Percentiles rank a stretch among this genome's conserved stretches.
Evolutionary conservation across 208 protist genomes (phyloP).

Genomic region (Hexamita inflata): DNA sequence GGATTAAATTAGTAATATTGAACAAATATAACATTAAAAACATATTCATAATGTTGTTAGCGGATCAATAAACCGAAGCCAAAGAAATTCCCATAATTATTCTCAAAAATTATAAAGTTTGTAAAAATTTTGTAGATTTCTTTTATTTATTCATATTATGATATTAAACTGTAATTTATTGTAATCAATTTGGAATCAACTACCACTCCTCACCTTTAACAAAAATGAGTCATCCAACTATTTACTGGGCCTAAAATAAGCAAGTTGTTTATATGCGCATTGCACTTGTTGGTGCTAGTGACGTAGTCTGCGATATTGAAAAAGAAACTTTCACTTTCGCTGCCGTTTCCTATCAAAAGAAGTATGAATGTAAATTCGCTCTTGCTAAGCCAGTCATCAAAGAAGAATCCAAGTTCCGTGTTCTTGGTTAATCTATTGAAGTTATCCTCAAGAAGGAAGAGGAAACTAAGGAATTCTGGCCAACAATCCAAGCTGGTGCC

Average conservation of each 20-base stretch:
- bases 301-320: neutral
- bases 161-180: neutral
- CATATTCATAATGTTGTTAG: too few relatives aligned
- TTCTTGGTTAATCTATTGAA: neutral
- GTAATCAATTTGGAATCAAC: constrained; percentile 18
- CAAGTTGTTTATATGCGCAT: constrained; percentile 15
- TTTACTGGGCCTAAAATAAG: constrained; percentile 22
- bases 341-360: neutral
- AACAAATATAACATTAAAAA: too few relatives aligned
- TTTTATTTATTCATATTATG: too few relatives aligned
- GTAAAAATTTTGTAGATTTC: too few relatives aligned
- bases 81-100: too few relatives aligned
- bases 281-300: neutral
- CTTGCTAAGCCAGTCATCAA: neutral
- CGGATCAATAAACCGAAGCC: too few relatives aligned
- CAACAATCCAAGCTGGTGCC: neutral
- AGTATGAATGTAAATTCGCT: constrained; percentile 12
- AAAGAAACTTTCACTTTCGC: neutral
- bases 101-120: too few relatives aligned
- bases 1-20: too few relatives aligned
- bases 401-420: neutral
- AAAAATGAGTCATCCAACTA: constrained; percentile 16
- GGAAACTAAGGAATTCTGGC: neutral
- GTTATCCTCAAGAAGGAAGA: neutral
- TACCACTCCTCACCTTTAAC: too few relatives aligned